Evolutionary conservation across 768 basidiomycete genomes (phyloP), one percentile per base, ranked within the genome.

Genomic region (Lepiota brunneoincarnata): DNA sequence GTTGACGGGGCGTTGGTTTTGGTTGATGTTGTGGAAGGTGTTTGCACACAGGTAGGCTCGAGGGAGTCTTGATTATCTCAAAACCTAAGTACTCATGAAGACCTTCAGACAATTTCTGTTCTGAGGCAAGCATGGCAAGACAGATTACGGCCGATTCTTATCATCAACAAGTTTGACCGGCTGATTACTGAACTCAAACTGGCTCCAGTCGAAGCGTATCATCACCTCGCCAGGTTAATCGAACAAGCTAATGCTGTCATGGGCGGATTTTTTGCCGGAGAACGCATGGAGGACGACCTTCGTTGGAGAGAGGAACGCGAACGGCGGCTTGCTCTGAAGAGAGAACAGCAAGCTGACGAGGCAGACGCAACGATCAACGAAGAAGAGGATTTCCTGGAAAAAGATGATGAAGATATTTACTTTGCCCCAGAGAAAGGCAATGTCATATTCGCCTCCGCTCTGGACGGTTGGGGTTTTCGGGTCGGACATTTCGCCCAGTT

Each of bases 231-330:
- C 5, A 87, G 92, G 35, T 77, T 98, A 12, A 92, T 99, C 49
- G 96, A 98, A 67, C 92, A 97, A 63, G 95, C 98, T 21, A 99
- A 98, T 63, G 97, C 94, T 0, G 92, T 98, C 47, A 96, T 98
- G 93, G 97, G 97, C 0, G 83, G 84, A 54, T 95, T 98, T 69
- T 98, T 94, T 64, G 93, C 95, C 3, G 82, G 89, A 2, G 96
- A 98, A 58, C 76, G 97, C 15, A 97, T 98, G 94, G 94, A 96
- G 59, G 94, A 98, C 57, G 95, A 98, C 70, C 69, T 93, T 18
- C 79, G 92, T 12, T 97, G 97, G 93, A 76, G 89, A 58, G 96
- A 98, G 73, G 92, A 93, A 59, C 84, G 91, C 24, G 93, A 98
- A 62, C 79, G 84, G 18, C 81, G 94, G 11, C 71, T 96, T 15